A percentile compares a stretch with the other conserved stretches of the same genome.
phyloP scores from a whole-genome alignment of 2,329 filamentous ascomycete genomes.

The Neofusicoccum laricinum region DNA sequence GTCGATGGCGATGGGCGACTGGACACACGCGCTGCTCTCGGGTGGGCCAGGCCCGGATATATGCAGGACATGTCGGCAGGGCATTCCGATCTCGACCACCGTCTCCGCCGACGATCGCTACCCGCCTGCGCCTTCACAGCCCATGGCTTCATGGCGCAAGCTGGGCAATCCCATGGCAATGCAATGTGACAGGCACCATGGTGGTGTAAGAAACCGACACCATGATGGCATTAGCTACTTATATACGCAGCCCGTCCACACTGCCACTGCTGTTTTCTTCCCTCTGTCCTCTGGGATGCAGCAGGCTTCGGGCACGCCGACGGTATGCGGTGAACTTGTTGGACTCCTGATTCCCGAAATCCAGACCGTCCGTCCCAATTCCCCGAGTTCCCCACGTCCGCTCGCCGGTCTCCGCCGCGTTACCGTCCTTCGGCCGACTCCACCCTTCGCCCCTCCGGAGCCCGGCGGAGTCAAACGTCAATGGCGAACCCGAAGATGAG shows the following conservation, averaged over 20 bases:
- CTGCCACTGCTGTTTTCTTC: not conserved
- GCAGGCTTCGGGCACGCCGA: no score
- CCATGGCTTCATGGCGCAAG: not conserved
- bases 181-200: not conserved
- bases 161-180: not conserved
- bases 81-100: not conserved
- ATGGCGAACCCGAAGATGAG: not conserved
- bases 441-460: not conserved
- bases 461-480: not conserved
- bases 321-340: no score
- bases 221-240: constrained; percentile 1
- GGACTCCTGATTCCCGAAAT: no score
- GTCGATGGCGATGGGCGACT: no score
- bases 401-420: not conserved
- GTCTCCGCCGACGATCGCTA: not conserved
- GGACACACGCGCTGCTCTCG: no score
- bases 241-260: not conserved
- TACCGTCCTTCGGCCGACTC: not conserved
- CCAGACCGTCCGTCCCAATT: no score
- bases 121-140: not conserved
- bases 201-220: not conserved
- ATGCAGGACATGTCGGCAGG: not conserved
- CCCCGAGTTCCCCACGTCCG: no score
- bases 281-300: no score
- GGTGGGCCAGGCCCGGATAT: not conserved